phyloP scores from a whole-genome alignment of 768 basidiomycete genomes.

The Mycena floridula region DNA sequence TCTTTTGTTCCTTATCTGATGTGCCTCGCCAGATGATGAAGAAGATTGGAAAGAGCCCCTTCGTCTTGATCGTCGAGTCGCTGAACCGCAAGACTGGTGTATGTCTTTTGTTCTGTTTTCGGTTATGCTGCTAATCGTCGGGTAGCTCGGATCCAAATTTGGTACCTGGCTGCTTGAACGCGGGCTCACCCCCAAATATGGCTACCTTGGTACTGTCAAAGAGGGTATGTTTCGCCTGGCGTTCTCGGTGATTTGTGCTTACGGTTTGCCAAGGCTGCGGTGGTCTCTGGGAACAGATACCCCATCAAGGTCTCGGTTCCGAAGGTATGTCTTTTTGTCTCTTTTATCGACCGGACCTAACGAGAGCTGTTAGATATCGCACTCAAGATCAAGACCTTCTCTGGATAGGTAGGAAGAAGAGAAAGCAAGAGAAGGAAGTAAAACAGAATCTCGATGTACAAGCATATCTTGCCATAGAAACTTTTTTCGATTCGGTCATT shows the following conservation, averaged over 20 bases:
- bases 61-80: conserved; percentile 83
- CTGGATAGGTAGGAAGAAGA: no score
- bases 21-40: conserved; percentile 41
- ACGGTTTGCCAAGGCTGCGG: conserved; percentile 26
- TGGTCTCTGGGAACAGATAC: conserved; percentile 82
- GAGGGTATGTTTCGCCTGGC: conserved; percentile 43
- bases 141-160: conserved; percentile 69
- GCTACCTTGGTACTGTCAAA: conserved; percentile 74
- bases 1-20: background rate
- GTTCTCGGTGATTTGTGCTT: conserved; percentile 16
- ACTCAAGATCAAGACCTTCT: conserved; percentile 43
- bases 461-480: no score
- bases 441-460: no score
- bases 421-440: no score
- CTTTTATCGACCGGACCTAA: conserved; percentile 8
- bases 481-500: no score
- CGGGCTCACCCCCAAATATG: conserved; percentile 71
- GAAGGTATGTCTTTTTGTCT: conserved; percentile 44
- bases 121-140: background rate
- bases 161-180: conserved; percentile 87
- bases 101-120: conserved; percentile 8
- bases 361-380: conserved; percentile 36
- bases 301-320: conserved; percentile 74
- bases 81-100: conserved; percentile 88
- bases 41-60: conserved; percentile 68